phyloP scores from a whole-genome alignment of 2,329 filamentous ascomycete genomes.

The Didymella exigua region DNA sequence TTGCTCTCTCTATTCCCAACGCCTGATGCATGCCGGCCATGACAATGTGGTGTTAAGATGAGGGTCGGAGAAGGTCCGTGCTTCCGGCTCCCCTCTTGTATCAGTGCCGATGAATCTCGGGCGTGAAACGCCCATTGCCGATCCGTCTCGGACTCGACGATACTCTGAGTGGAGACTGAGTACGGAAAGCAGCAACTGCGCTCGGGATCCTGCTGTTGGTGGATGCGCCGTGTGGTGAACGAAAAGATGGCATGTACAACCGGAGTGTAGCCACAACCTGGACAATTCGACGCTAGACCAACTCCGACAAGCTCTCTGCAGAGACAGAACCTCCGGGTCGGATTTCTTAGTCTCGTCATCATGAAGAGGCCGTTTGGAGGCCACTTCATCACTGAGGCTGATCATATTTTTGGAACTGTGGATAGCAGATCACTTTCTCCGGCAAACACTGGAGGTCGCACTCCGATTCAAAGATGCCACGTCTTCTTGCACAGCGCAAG shows the following conservation, averaged over 20 bases:
- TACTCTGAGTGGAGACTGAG: slow-evolving; percentile 7
- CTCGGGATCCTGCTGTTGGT: slow-evolving; percentile 30
- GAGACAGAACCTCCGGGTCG: neutral
- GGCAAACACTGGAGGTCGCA: slow-evolving; percentile 2
- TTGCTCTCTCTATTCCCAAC: neutral
- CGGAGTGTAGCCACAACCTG: neutral
- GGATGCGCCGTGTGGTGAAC: neutral
- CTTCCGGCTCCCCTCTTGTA: slow-evolving; percentile 19
- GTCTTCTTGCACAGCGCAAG: neutral
- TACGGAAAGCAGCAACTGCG: slow-evolving; percentile 11
- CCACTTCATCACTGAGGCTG: neutral
- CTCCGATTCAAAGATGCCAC: neutral
- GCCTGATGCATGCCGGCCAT: neutral
- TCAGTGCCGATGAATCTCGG: slow-evolving; percentile 21
- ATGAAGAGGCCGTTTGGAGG: neutral
- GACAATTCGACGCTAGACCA: neutral
- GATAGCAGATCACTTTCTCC: neutral
- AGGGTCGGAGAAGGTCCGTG: slow-evolving; percentile 9
- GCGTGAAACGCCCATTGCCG: slow-evolving; percentile 20
- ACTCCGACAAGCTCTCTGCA: neutral
- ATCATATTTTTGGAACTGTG: slow-evolving; percentile 1
- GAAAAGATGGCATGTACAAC: neutral
- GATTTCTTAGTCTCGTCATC: slow-evolving; percentile 8
- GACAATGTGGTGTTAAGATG: slow-evolving; percentile 14
- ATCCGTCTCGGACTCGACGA: slow-evolving; percentile 27